Conservation (phyloP, 2,329 filamentous ascomycete species). For the Fusarium scirpi region DNA sequence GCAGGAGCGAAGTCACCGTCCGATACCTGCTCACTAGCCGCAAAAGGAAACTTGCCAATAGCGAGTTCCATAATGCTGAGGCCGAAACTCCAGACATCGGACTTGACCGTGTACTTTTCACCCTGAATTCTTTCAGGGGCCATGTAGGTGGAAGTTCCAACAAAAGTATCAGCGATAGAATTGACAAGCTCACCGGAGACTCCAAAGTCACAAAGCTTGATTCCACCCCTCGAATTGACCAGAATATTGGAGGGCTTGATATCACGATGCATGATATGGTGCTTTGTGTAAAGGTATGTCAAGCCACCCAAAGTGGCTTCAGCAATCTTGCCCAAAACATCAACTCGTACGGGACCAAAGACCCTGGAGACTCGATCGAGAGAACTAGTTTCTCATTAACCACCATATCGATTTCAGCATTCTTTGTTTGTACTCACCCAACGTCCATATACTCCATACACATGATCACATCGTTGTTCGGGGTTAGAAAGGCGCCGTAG, state of each 20-base stretch:
- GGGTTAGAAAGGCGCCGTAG: constrained; percentile 96
- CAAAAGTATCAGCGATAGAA: constrained; percentile 97
- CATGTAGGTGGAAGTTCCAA: constrained; percentile 99
- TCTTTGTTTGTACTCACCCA: constrained; percentile 73
- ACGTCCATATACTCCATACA: constrained; percentile 99
- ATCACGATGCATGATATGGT: constrained; percentile 99
- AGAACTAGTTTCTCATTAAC: constrained; percentile 67
- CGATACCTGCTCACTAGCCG: constrained; percentile 74
- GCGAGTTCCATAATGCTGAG: constrained; percentile 96
- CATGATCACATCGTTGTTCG: constrained; percentile 97
- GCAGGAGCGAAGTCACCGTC: constrained; percentile 87
- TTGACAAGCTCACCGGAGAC: constrained; percentile 99
- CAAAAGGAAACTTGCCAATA: constrained; percentile 97
- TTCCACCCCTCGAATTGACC: constrained; percentile 91
- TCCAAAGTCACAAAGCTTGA: constrained; percentile 98
- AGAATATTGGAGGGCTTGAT: constrained; percentile 99
- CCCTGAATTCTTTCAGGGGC: constrained; percentile 97
- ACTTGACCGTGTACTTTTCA: constrained; percentile 96
- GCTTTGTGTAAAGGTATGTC: constrained; percentile 93
- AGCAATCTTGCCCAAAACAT: constrained; percentile 96
- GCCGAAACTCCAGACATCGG: constrained; percentile 98
- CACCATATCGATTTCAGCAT: no score
- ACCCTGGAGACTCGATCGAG: constrained; percentile 94
- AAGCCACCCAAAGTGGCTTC: constrained; percentile 94
- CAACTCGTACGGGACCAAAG: constrained; percentile 94